Percentiles rank a stretch among this genome's conserved stretches.
These are phyloP conservation scores for Melastoma candidum DNA, from an alignment of 441 rosid genomes.

Conservation along the genomic window DNA sequence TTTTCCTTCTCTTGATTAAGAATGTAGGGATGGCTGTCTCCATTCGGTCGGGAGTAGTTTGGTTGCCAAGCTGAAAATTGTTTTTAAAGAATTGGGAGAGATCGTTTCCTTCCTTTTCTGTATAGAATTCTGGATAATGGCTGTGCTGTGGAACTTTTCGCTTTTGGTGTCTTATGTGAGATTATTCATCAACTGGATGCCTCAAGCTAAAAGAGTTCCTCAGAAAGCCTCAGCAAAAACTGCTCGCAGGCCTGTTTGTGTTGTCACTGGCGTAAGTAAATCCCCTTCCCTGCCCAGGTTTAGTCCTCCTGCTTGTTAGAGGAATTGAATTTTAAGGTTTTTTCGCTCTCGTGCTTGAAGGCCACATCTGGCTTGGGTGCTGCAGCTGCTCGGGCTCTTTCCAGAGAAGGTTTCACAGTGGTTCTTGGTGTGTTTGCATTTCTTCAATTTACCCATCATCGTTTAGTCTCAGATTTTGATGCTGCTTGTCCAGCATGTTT, in stretches of 20 bases:
- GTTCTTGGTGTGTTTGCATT: constrained; percentile 45
- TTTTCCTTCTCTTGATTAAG: no score
- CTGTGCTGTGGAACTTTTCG: constrained; percentile 44
- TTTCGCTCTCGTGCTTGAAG: constrained; percentile 25
- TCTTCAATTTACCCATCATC: background rate
- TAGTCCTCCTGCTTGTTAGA: background rate
- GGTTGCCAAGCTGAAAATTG: constrained; percentile 5
- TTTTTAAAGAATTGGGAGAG: constrained; percentile 25
- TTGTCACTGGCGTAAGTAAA: constrained; percentile 67
- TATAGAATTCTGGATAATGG: constrained; percentile 67
- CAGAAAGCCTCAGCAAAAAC: constrained; percentile 20
- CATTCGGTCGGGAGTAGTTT: background rate
- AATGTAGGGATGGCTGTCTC: background rate
- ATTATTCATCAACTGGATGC: constrained; percentile 27
- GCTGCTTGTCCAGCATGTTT: background rate
- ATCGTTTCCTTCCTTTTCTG: constrained; percentile 36
- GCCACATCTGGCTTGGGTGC: constrained; percentile 85
- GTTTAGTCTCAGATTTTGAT: background rate
- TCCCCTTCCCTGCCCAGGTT: constrained; percentile 5
- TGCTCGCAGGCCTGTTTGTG: constrained; percentile 41
- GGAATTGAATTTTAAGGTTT: background rate
- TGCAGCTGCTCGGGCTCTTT: constrained; percentile 66
- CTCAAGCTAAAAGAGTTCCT: constrained; percentile 5
- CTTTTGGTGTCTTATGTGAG: constrained; percentile 45
- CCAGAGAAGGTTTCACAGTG: constrained; percentile 60